Evolutionary conservation across 2,329 filamentous ascomycete species (phyloP).

Genomic region (Penicillium crustosum): DNA sequence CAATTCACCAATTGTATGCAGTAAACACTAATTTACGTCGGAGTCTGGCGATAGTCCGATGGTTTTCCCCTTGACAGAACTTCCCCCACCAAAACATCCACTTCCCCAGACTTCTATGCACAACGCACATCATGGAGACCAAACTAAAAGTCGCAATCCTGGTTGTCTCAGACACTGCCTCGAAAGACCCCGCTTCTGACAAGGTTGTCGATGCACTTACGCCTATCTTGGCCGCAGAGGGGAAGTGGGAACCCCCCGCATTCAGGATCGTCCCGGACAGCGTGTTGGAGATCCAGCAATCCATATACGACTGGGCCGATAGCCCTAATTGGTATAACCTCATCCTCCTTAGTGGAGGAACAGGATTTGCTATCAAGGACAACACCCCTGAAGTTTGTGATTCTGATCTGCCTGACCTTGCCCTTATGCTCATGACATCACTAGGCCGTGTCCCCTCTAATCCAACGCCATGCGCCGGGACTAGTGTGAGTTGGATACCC

Average conservation of each 20-base stretch:
- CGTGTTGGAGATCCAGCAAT: slow-evolving; percentile 69
- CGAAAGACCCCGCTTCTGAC: slow-evolving; percentile 75
- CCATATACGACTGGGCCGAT: slow-evolving; percentile 74
- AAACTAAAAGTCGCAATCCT: slow-evolving; percentile 72
- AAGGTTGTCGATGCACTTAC: slow-evolving; percentile 66
- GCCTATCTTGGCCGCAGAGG: slow-evolving; percentile 67
- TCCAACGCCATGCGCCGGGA: slow-evolving; percentile 84
- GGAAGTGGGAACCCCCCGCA: slow-evolving; percentile 69
- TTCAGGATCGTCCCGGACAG: slow-evolving; percentile 79
- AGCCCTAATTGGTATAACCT: slow-evolving; percentile 63
- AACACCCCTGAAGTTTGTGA: slow-evolving; percentile 76
- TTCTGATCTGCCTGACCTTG: background rate
- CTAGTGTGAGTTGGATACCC: slow-evolving; percentile 62
- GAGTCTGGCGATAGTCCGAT: slow-evolving; percentile 19
- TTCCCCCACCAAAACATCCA: slow-evolving; percentile 11
- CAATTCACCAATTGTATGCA: background rate
- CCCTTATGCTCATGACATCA: slow-evolving; percentile 20
- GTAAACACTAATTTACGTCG: slow-evolving; percentile 6
- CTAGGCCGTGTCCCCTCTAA: slow-evolving; percentile 72
- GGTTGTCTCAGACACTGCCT: slow-evolving; percentile 87
- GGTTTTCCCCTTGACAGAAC: slow-evolving; percentile 9
- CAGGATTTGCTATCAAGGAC: slow-evolving; percentile 84
- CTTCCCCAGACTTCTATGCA: slow-evolving; percentile 11
- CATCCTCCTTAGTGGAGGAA: slow-evolving; percentile 86
- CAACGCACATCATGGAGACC: slow-evolving; percentile 29